Percentiles rank a stretch among this genome's conserved stretches.
phyloP scores from a whole-genome alignment of 192 early-diverging fungal genomes.

The Funneliformis mosseae region DNA sequence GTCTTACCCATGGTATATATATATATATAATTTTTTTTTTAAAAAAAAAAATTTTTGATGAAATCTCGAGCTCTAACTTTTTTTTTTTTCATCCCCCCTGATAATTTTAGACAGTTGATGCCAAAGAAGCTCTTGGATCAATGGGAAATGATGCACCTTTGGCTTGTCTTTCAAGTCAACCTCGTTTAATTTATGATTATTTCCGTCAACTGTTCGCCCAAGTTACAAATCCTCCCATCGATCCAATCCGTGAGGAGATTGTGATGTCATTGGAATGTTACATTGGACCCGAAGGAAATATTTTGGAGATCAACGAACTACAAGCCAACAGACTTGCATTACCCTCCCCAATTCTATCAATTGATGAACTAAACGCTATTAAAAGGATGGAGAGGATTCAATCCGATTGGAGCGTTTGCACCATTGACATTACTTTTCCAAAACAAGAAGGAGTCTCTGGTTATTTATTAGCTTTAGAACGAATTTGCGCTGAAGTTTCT shows the following conservation, averaged over 20 bases:
- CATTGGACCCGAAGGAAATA: constrained; percentile 92
- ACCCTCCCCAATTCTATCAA: constrained; percentile 85
- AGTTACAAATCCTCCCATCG: constrained; percentile 98
- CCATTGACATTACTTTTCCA: constrained; percentile 87
- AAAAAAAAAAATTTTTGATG: neutral
- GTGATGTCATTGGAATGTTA: constrained; percentile 97
- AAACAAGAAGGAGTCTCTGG: constrained; percentile 75
- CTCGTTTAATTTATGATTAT: constrained; percentile 94
- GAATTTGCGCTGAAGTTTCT: constrained; percentile 83
- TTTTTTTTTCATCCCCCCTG: neutral
- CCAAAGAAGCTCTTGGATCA: constrained; percentile 96
- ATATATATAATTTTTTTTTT: neutral
- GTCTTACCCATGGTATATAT: constrained; percentile 82
- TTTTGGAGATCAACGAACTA: constrained; percentile 78
- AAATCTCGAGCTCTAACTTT: neutral
- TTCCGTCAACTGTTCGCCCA: constrained; percentile 98
- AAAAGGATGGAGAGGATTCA: constrained; percentile 66
- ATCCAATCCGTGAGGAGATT: constrained; percentile 97
- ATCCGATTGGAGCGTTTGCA: constrained; percentile 75
- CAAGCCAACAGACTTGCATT: constrained; percentile 83
- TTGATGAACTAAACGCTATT: constrained; percentile 80
- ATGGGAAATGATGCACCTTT: constrained; percentile 98
- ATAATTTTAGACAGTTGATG: constrained; percentile 50
- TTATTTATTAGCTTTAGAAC: constrained; percentile 79
- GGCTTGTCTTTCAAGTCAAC: constrained; percentile 86